A percentile compares a stretch with the other conserved stretches of the same genome.
Evolutionary conservation across 2,329 filamentous ascomycete species (phyloP).

Genomic region (Stylonectria norvegica): DNA sequence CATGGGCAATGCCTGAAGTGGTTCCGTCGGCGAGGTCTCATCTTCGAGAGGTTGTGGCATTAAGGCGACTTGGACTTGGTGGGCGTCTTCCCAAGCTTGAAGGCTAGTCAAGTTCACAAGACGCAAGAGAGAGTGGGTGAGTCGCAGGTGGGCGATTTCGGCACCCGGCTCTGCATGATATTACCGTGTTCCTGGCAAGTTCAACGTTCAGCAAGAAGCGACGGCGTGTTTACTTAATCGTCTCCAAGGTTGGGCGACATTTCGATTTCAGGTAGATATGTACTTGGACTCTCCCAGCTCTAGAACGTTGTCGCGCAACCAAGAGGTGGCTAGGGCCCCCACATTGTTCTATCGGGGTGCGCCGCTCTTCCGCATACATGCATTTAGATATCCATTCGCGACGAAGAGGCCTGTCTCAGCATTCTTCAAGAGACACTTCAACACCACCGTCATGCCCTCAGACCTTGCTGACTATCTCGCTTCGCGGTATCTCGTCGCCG

Average conservation of each 20-base stretch:
- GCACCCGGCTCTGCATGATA: slow-evolving; percentile 30
- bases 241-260: slow-evolving; percentile 22
- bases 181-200: slow-evolving; percentile 15
- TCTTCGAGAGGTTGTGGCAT: slow-evolving; percentile 68
- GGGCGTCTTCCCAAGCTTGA: background rate
- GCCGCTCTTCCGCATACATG: no score
- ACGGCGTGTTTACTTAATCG: slow-evolving; percentile 11
- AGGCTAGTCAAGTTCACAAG: slow-evolving; percentile 18
- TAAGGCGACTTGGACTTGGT: slow-evolving; percentile 36
- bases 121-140: slow-evolving; percentile 19
- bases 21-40: slow-evolving; percentile 56
- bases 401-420: no score
- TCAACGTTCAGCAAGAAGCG: slow-evolving; percentile 5
- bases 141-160: slow-evolving; percentile 18
- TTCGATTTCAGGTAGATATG: slow-evolving; percentile 17
- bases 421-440: slow-evolving; percentile 3
- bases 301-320: no score
- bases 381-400: no score
- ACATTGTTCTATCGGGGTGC: slow-evolving; percentile 15
- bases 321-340: no score
- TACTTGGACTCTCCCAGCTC: no score
- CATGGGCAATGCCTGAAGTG: slow-evolving; percentile 66
- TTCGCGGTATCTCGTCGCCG: slow-evolving; percentile 75
- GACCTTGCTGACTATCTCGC: slow-evolving; percentile 82
- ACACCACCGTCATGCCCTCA: slow-evolving; percentile 44